phyloP scores from a whole-genome alignment of 108 stramenopile genomes.

The Nitzschia palea region DNA sequence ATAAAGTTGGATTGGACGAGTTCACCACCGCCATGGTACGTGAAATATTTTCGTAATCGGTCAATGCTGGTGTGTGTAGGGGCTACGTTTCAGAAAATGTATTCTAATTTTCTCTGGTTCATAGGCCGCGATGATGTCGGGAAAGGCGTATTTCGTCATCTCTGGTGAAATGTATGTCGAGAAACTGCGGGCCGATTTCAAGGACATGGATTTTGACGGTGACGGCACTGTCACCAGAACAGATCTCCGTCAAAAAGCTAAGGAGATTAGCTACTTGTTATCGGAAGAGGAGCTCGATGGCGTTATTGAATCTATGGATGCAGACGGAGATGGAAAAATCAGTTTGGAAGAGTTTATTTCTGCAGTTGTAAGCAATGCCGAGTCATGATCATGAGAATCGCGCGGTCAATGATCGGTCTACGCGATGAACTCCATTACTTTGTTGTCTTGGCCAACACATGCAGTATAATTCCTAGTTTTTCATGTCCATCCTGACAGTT shows the following conservation, averaged over 20 bases:
- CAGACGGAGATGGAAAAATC: slow-evolving; percentile 5
- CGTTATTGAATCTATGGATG: background rate
- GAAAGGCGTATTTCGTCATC: slow-evolving; percentile 9
- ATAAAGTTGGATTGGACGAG: slow-evolving; percentile 3
- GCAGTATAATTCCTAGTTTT: no score
- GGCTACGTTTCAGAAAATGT: no score
- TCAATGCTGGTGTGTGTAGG: no score
- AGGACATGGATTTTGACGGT: slow-evolving; percentile 9
- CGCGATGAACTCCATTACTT: no score
- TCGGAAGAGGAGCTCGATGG: slow-evolving; percentile 3
- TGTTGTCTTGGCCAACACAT: no score
- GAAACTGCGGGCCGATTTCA: background rate
- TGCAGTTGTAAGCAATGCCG: background rate
- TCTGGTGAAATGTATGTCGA: slow-evolving; percentile 15
- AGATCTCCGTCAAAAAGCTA: slow-evolving; percentile 3
- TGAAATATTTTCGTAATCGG: background rate
- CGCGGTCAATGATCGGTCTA: no score
- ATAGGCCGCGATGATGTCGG: background rate
- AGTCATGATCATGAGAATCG: no score
- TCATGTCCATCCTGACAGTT: no score
- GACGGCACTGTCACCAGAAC: background rate
- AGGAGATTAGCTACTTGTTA: background rate
- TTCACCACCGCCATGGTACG: slow-evolving; percentile 11
- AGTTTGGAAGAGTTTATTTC: slow-evolving; percentile 16
- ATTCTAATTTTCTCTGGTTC: background rate